Base-by-base conservation (phyloP, 345 rosid genomes). In the Eucalyptus regnans region DNA sequence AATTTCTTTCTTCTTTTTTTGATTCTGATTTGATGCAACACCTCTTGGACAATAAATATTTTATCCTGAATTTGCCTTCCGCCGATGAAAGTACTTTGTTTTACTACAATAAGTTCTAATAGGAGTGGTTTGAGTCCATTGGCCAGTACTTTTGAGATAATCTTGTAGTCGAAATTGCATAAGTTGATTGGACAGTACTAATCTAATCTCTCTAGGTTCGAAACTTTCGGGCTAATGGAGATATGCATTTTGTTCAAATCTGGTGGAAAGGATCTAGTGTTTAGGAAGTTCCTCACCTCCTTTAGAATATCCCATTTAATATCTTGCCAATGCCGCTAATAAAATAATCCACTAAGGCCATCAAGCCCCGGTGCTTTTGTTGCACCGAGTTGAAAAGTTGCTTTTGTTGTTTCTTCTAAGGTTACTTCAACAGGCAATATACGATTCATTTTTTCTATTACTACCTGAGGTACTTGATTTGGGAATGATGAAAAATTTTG, bases 181-280 rank as follows among this genome's bases (percentile, higher is more conserved):
- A 64, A 64, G 29, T 9, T 64, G 8, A 64, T 64, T 64, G 1
- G 37, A 13, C 3, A 0, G 5, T 13, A 3, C 7, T 1, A 0
- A n/a, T 64, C 37, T n/a, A 64, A 12, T 64, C 37, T 64, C 17
- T 62, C 0, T 29, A 0, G 37, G 37, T 64, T 29, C 0, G 0
- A 0, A 29, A 64, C 71, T n/a, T 64, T 64, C 0, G 0, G 5
- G 71, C 29, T 64, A 64, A 64, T 2, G 37, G 9, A 64, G 17
- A 64, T 64, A 31, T 64, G 33, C 29, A 1, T 64, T 64, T 64
- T 29, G 15, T 64, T 64, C 4, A 64, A n/a, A 64, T 29, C 18
- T 29, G 0, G 37, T 64, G 33, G 17, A 13, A 64, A 7, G 9
- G 5, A 12, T 64, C 9, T 27, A 29, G 71, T 64, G 33, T 29